phyloP scores from a whole-genome alignment of 116 monocot species.

The Cymodocea nodosa region DNA sequence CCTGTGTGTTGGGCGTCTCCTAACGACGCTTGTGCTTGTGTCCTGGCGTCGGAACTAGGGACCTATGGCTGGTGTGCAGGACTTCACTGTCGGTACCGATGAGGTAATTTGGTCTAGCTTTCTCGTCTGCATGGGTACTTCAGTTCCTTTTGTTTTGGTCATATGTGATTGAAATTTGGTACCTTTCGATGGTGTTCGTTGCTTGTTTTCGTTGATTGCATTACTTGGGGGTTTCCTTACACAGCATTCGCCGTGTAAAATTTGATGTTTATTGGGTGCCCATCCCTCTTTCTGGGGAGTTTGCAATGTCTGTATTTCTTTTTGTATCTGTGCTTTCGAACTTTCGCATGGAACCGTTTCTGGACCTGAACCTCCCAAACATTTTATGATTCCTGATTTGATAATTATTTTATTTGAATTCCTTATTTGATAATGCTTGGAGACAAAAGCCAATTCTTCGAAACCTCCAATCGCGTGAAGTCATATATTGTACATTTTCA shows the following conservation, averaged over 20 bases:
- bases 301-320: no score
- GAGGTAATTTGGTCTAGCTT: background rate
- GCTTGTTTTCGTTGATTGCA: background rate
- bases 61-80: background rate
- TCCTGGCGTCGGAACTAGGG: slow-evolving; percentile 3
- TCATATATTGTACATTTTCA: no score
- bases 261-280: background rate
- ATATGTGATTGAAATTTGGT: background rate
- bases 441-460: background rate
- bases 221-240: background rate
- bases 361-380: no score
- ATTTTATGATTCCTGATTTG: no score
- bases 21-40: background rate
- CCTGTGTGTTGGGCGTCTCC: no score
- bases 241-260: background rate
- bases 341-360: no score
- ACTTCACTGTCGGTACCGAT: background rate
- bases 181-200: background rate
- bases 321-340: no score
- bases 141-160: background rate
- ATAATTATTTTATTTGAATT: no score
- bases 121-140: background rate
- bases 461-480: no score
- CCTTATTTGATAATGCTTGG: background rate
- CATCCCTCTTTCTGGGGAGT: no score